Evolutionary conservation across 495 filamentous ascomycete species (phyloP), one percentile per base, ranked within the genome.

Genomic region (Astrocystis sublimbata): DNA sequence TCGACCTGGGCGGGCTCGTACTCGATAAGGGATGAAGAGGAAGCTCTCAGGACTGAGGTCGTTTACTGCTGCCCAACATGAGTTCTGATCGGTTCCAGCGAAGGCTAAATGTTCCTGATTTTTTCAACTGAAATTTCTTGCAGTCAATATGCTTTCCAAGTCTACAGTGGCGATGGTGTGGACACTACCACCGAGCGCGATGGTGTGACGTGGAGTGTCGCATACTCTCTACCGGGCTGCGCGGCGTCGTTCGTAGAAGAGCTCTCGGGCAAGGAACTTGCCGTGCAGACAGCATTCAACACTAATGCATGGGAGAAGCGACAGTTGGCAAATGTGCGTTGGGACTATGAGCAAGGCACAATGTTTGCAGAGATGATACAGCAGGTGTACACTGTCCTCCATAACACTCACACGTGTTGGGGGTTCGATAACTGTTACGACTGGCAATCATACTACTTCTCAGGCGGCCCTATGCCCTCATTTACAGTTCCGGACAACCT

Each of bases 361-460:
- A 45, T 62, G 50, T 62, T 24, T 21, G 60, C 60, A 21, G 60
- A 62, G 33, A 19, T 56, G 6, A 38, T 38, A 31, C 4, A 4
- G 21, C 36, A 35, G 19, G 38, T 38, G 12, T 62, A 54, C 30
- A 62, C 60, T 28, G 51, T 62, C 17, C 56, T 62, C 60, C 23
- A 47, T 5, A 19, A 30, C 60, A 62, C 60, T 19, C 60, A 62
- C 50, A 62, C 60, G 28, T 62, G 60, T 21, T n/a, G n/a, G n/a
- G n/a, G n/a, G n/a, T 62, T 55, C 13, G 9, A 47, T 24, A 41
- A 56, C 30, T 62, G 60, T 28, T 21, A 17, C 13, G 41, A 12
- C 28, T 62, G 60, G 60, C 4, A 26, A 2, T 2, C 19, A 17
- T 62, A 62, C 41, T 62, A 62, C 41, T 62, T 55, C 28, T 62